Conservation (phyloP, 768 basidiomycete genomes). For the Amanita jacksonii region DNA sequence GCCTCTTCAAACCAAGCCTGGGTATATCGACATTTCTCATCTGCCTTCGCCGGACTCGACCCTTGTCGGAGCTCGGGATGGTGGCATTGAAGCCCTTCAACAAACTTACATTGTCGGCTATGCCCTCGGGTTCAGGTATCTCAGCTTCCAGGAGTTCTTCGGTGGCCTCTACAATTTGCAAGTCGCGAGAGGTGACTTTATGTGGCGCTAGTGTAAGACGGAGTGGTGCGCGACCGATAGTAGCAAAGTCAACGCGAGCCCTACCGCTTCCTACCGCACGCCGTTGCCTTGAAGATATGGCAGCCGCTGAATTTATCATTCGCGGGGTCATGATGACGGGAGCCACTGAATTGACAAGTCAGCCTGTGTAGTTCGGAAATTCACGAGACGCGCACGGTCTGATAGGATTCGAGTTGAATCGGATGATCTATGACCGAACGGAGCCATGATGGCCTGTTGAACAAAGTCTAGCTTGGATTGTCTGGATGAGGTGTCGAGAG, state of each 20-base stretch:
- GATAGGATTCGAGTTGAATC: slow-evolving; percentile 68
- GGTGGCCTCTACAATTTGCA: slow-evolving; percentile 75
- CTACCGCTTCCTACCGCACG: slow-evolving; percentile 24
- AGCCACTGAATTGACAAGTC: slow-evolving; percentile 42
- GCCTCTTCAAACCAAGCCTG: slow-evolving; percentile 65
- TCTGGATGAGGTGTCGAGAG: slow-evolving; percentile 20
- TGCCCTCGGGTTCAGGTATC: slow-evolving; percentile 65
- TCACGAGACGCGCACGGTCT: slow-evolving; percentile 43
- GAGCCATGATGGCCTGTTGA: slow-evolving; percentile 62
- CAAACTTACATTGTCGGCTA: slow-evolving; percentile 68
- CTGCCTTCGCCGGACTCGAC: slow-evolving; percentile 67
- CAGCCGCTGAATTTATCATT: slow-evolving; percentile 64
- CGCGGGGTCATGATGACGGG: slow-evolving; percentile 86
- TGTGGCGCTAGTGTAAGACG: slow-evolving; percentile 55
- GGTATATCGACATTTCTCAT: slow-evolving; percentile 73
- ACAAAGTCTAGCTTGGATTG: slow-evolving; percentile 50
- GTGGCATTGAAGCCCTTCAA: slow-evolving; percentile 92
- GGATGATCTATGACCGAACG: slow-evolving; percentile 57
- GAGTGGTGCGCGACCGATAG: slow-evolving; percentile 71
- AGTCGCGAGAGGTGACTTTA: slow-evolving; percentile 72
- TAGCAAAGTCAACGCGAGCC: slow-evolving; percentile 57
- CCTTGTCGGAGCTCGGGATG: slow-evolving; percentile 79
- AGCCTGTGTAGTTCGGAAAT: slow-evolving; percentile 2
- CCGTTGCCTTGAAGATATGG: slow-evolving; percentile 46
- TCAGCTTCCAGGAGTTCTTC: slow-evolving; percentile 64